These are phyloP conservation scores for Kodamaea arcana DNA, from an alignment of 1,139 yeast species.

Conservation along the genomic window DNA sequence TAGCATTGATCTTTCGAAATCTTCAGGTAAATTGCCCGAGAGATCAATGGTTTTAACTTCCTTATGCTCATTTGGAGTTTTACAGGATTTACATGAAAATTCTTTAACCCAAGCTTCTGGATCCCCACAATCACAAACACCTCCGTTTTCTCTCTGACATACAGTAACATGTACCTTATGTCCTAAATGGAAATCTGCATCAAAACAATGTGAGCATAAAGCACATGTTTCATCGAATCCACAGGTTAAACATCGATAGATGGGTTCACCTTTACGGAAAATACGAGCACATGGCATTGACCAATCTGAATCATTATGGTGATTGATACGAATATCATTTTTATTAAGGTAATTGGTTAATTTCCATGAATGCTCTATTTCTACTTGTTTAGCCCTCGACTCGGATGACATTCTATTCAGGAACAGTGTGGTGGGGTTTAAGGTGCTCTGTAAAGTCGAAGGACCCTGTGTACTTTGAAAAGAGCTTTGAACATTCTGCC, in stretches of 20 bases:
- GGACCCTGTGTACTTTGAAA: too few relatives aligned
- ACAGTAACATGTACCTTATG: conserved; percentile 74
- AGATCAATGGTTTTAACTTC: conserved; percentile 3
- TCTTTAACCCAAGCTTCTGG: conserved; percentile 54
- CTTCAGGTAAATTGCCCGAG: conserved; percentile 26
- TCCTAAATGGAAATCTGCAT: conserved; percentile 64
- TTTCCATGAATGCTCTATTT: conserved; percentile 35
- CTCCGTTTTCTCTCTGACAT: conserved; percentile 80
- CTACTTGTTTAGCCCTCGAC: conserved; percentile 20
- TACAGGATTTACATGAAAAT: conserved; percentile 24
- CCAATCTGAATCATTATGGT: conserved; percentile 49
- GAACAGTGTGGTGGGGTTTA: too few relatives aligned
- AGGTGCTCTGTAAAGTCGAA: too few relatives aligned
- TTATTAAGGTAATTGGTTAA: conserved; percentile 29
- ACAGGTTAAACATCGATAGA: conserved; percentile 79
- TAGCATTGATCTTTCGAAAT: conserved; percentile 30
- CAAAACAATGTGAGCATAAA: conserved; percentile 74
- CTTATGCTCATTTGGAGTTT: background rate
- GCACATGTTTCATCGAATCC: conserved; percentile 86
- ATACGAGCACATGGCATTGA: conserved; percentile 75
- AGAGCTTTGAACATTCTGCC: too few relatives aligned
- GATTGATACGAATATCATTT: conserved; percentile 21
- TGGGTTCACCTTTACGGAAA: conserved; percentile 81
- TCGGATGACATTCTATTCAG: conserved; percentile 4
- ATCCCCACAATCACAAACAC: conserved; percentile 71